Base-by-base conservation (phyloP, 1,284 basidiomycete species). In the Pseudozyma sp. region DNA sequence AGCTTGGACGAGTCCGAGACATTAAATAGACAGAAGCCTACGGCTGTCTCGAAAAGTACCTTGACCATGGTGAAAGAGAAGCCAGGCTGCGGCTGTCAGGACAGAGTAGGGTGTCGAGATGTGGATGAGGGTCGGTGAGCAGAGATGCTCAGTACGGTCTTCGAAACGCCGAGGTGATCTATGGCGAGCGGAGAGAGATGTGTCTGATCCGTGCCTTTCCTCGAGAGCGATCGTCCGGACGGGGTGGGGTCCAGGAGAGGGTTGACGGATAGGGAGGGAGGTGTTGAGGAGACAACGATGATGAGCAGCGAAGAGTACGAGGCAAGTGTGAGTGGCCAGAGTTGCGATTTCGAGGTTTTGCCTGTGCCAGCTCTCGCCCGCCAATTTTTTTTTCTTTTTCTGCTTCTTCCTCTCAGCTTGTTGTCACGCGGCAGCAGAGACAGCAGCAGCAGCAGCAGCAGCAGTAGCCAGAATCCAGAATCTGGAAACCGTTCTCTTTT, bases 21-120 rank as follows among this genome's bases (percentile, higher is more conserved):
- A 86, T 97, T 97, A 90, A 99, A 98, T 62, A 99, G 92, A 88
- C 94, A 95, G 88, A 95, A 98, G 86, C 96, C 94, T 40, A 83
- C 81, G 46, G 81, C 80, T 11, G 81, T 83, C 79, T 83, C 81
- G 61, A 83, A 83, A 53, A 83, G 77, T n/a, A 83, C 81, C 68
- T 82, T 75, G 66, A 83, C 81, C 81, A 83, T 83, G 35, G 11
- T 75, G 74, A 56, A n/a, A 10, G 17, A 42, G 6, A 19, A 37
- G 55, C 37, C 17, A 52, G 44, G 34, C 51, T 33, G 37, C 31
- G 47, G 44, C 37, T 9, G 53, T 17, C 37, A 19, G 8, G n/a
- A 24, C 10, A 19, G n/a, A 13, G 16, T 39, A 35, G 24, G 55
- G 39, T 50, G 43, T 33, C 46, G 42, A 31, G 48, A 39, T 39